phyloP scores from a whole-genome alignment of 352 stramenopile genomes.

The Phytophthora vignae region DNA sequence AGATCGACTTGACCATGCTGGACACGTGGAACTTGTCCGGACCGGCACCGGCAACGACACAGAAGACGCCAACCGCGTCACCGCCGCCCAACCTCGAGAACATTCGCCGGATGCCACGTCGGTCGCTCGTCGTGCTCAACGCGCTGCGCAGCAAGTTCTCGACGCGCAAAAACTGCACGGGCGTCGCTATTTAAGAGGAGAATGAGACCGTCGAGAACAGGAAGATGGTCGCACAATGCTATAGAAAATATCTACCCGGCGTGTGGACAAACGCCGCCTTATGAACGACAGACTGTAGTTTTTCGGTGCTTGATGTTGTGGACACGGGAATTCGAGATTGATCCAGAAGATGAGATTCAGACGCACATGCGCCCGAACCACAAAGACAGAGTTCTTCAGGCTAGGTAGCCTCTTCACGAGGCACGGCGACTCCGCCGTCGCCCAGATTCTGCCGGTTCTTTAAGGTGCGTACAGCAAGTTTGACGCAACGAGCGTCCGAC shows the following conservation, averaged over 20 bases:
- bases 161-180: slow-evolving; percentile 16
- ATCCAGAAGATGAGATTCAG: not conserved
- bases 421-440: not conserved
- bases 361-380: no score
- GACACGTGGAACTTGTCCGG: slow-evolving; percentile 30
- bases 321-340: not conserved
- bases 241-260: slow-evolving; percentile 12
- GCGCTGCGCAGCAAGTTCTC: slow-evolving; percentile 31
- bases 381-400: no score
- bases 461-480: not conserved
- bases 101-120: slow-evolving; percentile 31
- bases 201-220: not conserved
- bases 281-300: no score
- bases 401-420: not conserved
- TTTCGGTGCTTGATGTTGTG: no score
- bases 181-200: slow-evolving; percentile 36
- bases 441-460: not conserved
- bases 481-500: not conserved
- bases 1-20: slow-evolving; percentile 33
- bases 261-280: not conserved
- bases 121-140: slow-evolving; percentile 26
- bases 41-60: not conserved
- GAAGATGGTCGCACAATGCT: slow-evolving; percentile 8
- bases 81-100: slow-evolving; percentile 13
- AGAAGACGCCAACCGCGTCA: not conserved